Evolutionary conservation across 768 basidiomycete species (phyloP).

Genomic region (Erythrobasidium yunnanense): DNA sequence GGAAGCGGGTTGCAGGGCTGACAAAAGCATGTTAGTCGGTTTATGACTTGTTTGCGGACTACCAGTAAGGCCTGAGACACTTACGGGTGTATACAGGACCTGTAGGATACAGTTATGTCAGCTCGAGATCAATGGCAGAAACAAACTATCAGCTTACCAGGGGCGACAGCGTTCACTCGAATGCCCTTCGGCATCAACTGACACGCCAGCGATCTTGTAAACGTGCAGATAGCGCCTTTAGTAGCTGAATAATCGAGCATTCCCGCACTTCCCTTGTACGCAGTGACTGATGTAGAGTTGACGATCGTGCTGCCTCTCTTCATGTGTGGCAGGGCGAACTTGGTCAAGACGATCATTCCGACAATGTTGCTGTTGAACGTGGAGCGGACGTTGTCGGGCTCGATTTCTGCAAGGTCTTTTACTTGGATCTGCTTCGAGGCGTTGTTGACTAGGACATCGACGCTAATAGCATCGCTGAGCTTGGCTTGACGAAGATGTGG

Average conservation of each 20-base stretch:
- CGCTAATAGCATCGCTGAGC: constrained; percentile 38
- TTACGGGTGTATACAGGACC: constrained; percentile 53
- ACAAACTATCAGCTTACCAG: no score
- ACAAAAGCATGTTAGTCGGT: no score
- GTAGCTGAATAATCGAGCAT: constrained; percentile 51
- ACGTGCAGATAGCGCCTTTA: constrained; percentile 48
- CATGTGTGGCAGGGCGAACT: constrained; percentile 52
- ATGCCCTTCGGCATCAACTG: constrained; percentile 53
- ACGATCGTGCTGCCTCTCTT: constrained; percentile 53
- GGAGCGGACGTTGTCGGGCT: constrained; percentile 49
- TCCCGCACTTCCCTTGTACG: constrained; percentile 35
- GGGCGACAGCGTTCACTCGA: constrained; percentile 48
- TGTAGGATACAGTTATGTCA: no score
- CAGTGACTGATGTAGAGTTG: constrained; percentile 54
- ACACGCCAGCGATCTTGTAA: constrained; percentile 46
- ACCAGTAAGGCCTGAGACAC: no score
- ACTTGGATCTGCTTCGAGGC: constrained; percentile 22
- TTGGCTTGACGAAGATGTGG: not conserved
- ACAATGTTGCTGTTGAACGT: constrained; percentile 54
- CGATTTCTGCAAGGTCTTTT: constrained; percentile 37
- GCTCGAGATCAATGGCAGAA: no score
- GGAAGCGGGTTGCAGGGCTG: constrained; percentile 53
- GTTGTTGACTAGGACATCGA: constrained; percentile 27
- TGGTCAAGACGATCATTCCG: constrained; percentile 53
- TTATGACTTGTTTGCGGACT: no score